Conservation (phyloP, 768 basidiomycete species). For the Pisolithus albus region DNA sequence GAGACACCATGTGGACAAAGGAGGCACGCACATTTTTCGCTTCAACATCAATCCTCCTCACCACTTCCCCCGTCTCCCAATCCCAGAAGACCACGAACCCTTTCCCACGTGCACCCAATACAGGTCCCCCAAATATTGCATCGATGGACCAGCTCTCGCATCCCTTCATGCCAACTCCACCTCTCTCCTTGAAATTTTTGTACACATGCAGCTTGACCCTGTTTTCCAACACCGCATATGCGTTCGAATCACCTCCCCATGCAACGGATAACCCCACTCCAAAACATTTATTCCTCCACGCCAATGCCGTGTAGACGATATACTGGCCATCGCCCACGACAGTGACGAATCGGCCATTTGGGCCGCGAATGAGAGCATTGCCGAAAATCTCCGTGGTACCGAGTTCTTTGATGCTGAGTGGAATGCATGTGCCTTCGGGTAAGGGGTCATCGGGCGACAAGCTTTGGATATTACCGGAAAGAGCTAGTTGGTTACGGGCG, state of each 20-base stretch:
- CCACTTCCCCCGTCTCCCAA: constrained; percentile 95
- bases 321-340: constrained; percentile 98
- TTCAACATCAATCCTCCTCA: constrained; percentile 90
- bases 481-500: constrained; percentile 84
- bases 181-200: constrained; percentile 89
- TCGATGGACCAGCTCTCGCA: constrained; percentile 80
- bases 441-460: constrained; percentile 39
- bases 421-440: constrained; percentile 76
- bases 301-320: constrained; percentile 96
- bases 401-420: constrained; percentile 77
- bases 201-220: constrained; percentile 78
- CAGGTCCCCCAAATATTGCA: constrained; percentile 75
- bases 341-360: constrained; percentile 96
- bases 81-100: constrained; percentile 99
- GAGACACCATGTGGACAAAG: neutral
- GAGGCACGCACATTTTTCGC: constrained; percentile 70
- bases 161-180: constrained; percentile 66
- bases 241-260: constrained; percentile 94
- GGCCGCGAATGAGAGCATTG: constrained; percentile 77
- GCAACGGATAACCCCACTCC: constrained; percentile 90
- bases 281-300: constrained; percentile 98
- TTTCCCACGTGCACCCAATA: constrained; percentile 77
- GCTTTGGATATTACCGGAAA: constrained; percentile 76
- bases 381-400: constrained; percentile 94
- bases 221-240: constrained; percentile 90